These are phyloP conservation scores for Leucosporidium creatinivorum DNA, from an alignment of 768 basidiomycete species.

Conservation along the genomic window DNA sequence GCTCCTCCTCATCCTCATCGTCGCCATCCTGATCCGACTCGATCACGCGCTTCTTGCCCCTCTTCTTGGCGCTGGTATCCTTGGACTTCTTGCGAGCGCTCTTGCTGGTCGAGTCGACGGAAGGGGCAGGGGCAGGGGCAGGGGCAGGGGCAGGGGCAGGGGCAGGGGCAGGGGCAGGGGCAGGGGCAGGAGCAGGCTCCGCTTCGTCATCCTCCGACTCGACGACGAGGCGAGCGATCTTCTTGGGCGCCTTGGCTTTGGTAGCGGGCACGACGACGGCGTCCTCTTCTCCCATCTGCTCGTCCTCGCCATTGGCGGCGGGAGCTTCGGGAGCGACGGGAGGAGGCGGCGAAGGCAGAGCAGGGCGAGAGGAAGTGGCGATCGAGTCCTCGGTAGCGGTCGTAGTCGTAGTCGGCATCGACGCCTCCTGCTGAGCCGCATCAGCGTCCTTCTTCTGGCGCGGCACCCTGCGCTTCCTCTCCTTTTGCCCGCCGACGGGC, in stretches of 20 bases:
- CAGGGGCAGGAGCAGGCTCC: neutral
- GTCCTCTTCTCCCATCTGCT: neutral
- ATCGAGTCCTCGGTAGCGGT: no score
- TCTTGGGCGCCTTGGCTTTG: neutral
- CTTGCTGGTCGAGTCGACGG: no score
- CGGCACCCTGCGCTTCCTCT: no score
- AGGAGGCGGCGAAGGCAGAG: constrained; percentile 35
- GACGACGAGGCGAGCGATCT: constrained; percentile 29
- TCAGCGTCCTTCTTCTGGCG: no score
- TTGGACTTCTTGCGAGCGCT: neutral
- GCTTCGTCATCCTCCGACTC: neutral
- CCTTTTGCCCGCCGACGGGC: neutral
- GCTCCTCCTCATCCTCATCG: neutral
- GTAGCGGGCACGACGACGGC: no score
- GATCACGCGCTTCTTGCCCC: neutral
- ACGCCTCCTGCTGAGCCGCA: neutral
- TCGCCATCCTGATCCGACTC: neutral
- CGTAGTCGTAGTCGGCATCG: no score
- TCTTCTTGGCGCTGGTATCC: neutral
- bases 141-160: no score
- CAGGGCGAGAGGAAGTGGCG: constrained; percentile 16
- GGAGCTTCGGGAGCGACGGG: neutral
- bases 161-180: no score
- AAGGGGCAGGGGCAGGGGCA: no score
- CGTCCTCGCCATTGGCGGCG: neutral